Evolutionary conservation across 208 protist species (phyloP).

Genomic region (Zelonia costaricensis): DNA sequence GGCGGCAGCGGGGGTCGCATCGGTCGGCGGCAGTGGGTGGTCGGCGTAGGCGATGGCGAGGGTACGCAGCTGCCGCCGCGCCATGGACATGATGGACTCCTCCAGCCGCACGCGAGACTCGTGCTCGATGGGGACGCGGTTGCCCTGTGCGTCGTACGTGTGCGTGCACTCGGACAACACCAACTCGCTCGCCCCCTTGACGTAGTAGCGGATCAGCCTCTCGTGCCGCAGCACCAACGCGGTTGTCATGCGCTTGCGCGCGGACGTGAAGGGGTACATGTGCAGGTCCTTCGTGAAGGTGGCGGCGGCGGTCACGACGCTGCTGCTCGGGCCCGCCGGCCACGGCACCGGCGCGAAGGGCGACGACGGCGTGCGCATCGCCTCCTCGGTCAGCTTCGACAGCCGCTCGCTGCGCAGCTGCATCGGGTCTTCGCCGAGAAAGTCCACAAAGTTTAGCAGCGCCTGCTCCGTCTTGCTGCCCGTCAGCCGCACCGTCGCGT

Average conservation of each 20-base stretch:
- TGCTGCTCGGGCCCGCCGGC: slow-evolving; percentile 32
- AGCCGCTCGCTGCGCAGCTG: slow-evolving; percentile 28
- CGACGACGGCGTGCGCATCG: slow-evolving; percentile 42
- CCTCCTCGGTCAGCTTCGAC: slow-evolving; percentile 35
- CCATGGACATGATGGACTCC: slow-evolving; percentile 49
- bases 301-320: slow-evolving; percentile 13
- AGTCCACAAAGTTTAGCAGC: slow-evolving; percentile 38
- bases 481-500: slow-evolving; percentile 45
- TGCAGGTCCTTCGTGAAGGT: slow-evolving; percentile 28
- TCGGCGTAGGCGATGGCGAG: slow-evolving; percentile 74
- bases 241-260: slow-evolving; percentile 79
- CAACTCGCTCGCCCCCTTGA: slow-evolving; percentile 70
- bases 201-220: slow-evolving; percentile 59
- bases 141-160: slow-evolving; percentile 35
- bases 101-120: slow-evolving; percentile 43
- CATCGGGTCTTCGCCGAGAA: slow-evolving; percentile 25
- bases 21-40: slow-evolving; percentile 7
- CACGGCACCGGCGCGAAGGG: slow-evolving; percentile 65
- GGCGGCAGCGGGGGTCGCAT: background rate
- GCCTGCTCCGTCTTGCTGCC: slow-evolving; percentile 77
- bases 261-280: slow-evolving; percentile 78
- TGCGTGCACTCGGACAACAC: slow-evolving; percentile 48
- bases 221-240: slow-evolving; percentile 37
- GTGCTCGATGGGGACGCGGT: slow-evolving; percentile 31
- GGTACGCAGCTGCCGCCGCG: slow-evolving; percentile 57